Base-by-base conservation (phyloP, 164 flowering plant genomes). In the Paratinospora sagittata region DNA sequence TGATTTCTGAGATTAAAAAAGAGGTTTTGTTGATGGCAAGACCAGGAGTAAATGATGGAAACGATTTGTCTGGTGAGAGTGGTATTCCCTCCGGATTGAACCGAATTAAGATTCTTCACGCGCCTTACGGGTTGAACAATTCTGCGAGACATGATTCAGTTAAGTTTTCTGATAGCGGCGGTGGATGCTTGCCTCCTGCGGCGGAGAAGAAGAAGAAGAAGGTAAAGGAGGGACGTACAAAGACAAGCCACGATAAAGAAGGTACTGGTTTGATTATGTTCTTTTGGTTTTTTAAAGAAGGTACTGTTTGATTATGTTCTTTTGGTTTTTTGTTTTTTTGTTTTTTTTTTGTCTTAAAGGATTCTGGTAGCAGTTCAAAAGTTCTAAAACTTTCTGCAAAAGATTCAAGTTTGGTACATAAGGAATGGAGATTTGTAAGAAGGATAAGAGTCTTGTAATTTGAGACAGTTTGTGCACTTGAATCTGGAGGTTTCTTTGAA, bases 51-150 rank as follows among this genome's bases (percentile, higher is more conserved):
- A 63, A 33, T 13, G 16, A 10, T 65, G 80, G 76, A 68, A 69
- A 37, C 24, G 78, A 70, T 39, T 73, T 71, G 66, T 27, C 76
- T 33, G 63, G 75, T 27, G 79, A 72, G n/a, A 65, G 17, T 34
- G 83, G 81, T 6, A 87, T 89, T 76, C 94, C 94, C 41, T 77
- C 81, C 36, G 91, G 94, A 1, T 75, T 89, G 78, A 86, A 87
- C 68, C 88, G 86, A 72, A 89, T 89, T 64, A 87, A 79, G 80
- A 87, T 87, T 68, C 82, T 82, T 17, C 75, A 74, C 13, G 80
- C 10, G 6, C 52, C 77, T 21, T 70, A 49, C 3, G 16, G 57
- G 16, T 13, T 49, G 57, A 49, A n/a, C n/a, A n/a, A 49, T 49
- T 49, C 57, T 49, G 57, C 52, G 9, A 47, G 52, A 0, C 16